Percentiles rank a stretch among this genome's conserved stretches.
Conservation (phyloP, 441 rosid genomes). For the Populus hybrid region DNA sequence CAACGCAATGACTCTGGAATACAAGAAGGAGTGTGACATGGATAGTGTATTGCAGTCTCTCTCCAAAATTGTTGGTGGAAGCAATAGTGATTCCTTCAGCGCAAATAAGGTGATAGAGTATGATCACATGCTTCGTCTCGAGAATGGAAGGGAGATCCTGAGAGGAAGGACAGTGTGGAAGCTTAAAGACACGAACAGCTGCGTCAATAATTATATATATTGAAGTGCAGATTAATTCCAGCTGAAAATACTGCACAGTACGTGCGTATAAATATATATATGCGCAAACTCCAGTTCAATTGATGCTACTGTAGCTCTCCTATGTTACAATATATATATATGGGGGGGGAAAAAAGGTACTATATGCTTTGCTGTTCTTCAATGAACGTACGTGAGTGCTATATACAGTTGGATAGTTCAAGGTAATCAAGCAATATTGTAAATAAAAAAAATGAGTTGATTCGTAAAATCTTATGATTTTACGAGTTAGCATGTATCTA, state of each 20-base stretch:
- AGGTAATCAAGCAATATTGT: too few relatives aligned
- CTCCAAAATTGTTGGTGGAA: constrained; percentile 13
- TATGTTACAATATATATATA: too few relatives aligned
- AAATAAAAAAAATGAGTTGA: too few relatives aligned
- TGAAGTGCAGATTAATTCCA: neutral
- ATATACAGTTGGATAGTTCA: too few relatives aligned
- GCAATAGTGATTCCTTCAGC: neutral
- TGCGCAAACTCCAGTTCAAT: too few relatives aligned
- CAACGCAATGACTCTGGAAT: constrained; percentile 27
- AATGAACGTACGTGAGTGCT: too few relatives aligned
- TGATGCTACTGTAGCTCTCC: too few relatives aligned
- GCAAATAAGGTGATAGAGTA: constrained; percentile 1
- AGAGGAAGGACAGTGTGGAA: constrained; percentile 30
- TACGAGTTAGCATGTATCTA: too few relatives aligned
- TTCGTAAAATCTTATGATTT: too few relatives aligned
- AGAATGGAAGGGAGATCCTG: constrained; percentile 23
- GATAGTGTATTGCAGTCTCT: constrained; percentile 28
- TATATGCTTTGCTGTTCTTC: too few relatives aligned
- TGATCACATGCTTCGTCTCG: constrained; percentile 30
- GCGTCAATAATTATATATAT: neutral
- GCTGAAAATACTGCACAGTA: neutral
- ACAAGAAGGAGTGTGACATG: constrained; percentile 28
- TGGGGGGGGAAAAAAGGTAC: too few relatives aligned
- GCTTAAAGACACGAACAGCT: constrained; percentile 5
- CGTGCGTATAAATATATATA: too few relatives aligned